Evolutionary conservation across 495 filamentous ascomycete species (phyloP).

Genomic region (Hypoxylon lienhwacheense): DNA sequence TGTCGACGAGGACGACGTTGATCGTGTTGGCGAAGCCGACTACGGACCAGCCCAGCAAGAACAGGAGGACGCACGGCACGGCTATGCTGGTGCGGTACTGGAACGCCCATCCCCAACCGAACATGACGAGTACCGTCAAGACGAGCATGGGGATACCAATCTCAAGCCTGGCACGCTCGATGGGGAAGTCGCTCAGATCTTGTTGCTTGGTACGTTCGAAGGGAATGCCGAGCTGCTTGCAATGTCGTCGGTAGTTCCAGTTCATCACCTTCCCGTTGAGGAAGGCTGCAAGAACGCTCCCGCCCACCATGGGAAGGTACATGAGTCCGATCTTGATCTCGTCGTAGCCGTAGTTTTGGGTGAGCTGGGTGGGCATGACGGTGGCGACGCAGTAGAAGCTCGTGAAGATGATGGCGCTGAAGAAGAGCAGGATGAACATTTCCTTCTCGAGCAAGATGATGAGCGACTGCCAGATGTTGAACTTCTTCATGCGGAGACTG

Average conservation of each 20-base stretch:
- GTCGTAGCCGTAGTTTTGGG: conserved; percentile 59
- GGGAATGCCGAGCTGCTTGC: conserved; percentile 45
- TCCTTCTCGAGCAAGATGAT: conserved; percentile 63
- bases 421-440: conserved; percentile 59
- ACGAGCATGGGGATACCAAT: conserved; percentile 54
- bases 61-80: conserved; percentile 57
- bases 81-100: conserved; percentile 45
- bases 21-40: conserved; percentile 54
- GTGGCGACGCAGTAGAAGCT: conserved; percentile 64
- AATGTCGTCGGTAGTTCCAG: conserved; percentile 55
- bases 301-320: conserved; percentile 61
- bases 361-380: conserved; percentile 52
- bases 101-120: conserved; percentile 63
- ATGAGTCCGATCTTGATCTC: conserved; percentile 62
- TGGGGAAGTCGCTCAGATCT: conserved; percentile 60
- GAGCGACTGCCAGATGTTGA: conserved; percentile 64
- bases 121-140: conserved; percentile 42
- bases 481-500: conserved; percentile 47
- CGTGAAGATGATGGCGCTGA: conserved; percentile 59
- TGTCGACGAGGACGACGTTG: conserved; percentile 64
- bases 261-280: conserved; percentile 59
- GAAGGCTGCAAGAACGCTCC: conserved; percentile 61
- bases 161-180: conserved; percentile 65
- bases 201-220: conserved; percentile 50
- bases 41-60: conserved; percentile 54